Conservation (phyloP, 768 basidiomycete species). For the Boletus huronensis region DNA sequence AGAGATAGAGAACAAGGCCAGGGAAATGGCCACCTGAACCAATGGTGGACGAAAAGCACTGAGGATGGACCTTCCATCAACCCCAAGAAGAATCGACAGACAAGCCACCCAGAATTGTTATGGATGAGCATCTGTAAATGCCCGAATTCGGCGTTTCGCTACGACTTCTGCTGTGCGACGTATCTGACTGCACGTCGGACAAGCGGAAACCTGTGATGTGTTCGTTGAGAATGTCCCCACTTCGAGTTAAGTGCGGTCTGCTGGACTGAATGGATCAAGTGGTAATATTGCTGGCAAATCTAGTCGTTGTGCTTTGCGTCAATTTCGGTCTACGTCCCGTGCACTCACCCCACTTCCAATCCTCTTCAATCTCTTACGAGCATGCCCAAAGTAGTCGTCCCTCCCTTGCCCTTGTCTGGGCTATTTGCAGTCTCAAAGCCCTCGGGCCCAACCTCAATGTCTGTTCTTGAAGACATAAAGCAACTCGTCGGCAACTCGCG, state of each 20-base stretch:
- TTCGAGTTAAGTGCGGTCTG: background rate
- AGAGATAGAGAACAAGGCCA: conserved; percentile 54
- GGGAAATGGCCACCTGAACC: conserved; percentile 52
- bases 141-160: no score
- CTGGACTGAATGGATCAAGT: background rate
- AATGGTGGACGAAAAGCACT: background rate
- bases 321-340: background rate
- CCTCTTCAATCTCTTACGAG: background rate
- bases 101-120: conserved; percentile 50
- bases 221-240: background rate
- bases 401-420: conserved; percentile 64
- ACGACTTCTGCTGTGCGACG: no score
- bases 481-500: conserved; percentile 70
- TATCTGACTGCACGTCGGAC: background rate
- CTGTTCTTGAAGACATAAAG: conserved; percentile 81
- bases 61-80: conserved; percentile 47
- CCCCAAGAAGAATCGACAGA: conserved; percentile 49
- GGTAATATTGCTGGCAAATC: background rate
- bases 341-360: background rate
- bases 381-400: conserved; percentile 65
- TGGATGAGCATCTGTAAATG: conserved; percentile 39
- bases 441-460: conserved; percentile 91
- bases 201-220: background rate
- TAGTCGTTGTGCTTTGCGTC: background rate
- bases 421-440: conserved; percentile 91